Base-by-base conservation (phyloP, 768 basidiomycete species). In the Hericium coralloides region DNA sequence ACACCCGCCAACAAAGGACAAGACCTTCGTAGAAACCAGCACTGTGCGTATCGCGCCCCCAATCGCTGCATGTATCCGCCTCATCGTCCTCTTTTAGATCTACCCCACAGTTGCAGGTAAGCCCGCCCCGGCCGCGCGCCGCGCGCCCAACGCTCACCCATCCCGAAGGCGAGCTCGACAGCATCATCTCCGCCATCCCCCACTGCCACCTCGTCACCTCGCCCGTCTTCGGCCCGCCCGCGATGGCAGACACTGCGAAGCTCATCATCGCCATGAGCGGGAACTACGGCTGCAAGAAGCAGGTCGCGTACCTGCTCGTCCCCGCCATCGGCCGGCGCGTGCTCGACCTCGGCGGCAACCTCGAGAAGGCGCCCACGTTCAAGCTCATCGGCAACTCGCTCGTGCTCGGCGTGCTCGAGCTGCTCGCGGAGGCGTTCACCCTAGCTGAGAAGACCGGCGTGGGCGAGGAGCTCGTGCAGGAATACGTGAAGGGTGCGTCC, bases 361-460 rank as follows among this genome's bases (percentile, higher is more conserved):
- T 94, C 36, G 89, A 93, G 72, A 87, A 89, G 71, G 85, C 85
- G 14, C 78, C 81, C 4, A 83, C 81, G 9, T 79, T 85, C 72
- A 93, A 93, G 69, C 73, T 93, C 8, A 80, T 92, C 50, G 90
- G 87, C 17, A 93, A 92, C 63, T 83, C 86, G 1, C 71, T 92
- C 70, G 83, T 92, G 55, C 71, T 91, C 41, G 85, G 87, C n/a
- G 74, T 76, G 25, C 74, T 93, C 43, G 92, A 94, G 66, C 72
- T 94, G 10, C 74, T 95, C 12, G 83, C 87, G 0, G 92, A 95
- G 71, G 75, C 81, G n/a, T 83, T 88, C 65, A 94, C 92, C 1
- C 80, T 95, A 10, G 85, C 86, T 4, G 89, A 92, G 61, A 91
- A 91, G 70, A 77, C 87, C 0, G 93, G 92, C 22, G 85, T 95